Evolutionary conservation across 164 flowering plant genomes (phyloP).

Genomic region (Nelumbo lutea): DNA sequence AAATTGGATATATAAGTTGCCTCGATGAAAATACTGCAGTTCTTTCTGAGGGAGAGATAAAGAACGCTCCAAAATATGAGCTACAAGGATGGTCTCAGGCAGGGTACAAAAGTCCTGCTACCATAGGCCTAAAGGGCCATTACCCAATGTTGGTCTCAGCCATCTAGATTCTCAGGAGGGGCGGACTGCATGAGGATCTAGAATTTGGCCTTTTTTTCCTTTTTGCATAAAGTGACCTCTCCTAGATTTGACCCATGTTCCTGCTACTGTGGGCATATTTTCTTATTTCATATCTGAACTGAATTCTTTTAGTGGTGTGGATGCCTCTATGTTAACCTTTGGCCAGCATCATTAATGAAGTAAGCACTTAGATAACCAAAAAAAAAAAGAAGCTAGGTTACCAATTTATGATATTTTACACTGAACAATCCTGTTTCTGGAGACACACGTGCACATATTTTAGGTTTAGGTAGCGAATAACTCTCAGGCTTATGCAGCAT

Average conservation of each 20-base stretch:
- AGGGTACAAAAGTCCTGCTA: background rate
- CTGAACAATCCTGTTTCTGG: background rate
- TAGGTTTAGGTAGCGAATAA: background rate
- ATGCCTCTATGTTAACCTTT: background rate
- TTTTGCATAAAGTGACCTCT: too few relatives aligned
- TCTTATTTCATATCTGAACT: background rate
- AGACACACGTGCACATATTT: background rate
- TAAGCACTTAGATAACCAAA: background rate
- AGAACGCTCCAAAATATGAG: background rate
- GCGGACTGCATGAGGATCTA: too few relatives aligned
- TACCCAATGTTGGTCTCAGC: too few relatives aligned
- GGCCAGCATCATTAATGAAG: background rate
- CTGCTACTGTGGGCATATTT: background rate
- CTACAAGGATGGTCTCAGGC: background rate
- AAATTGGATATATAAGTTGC: background rate
- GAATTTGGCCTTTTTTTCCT: too few relatives aligned
- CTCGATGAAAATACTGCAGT: background rate
- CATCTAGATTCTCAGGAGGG: too few relatives aligned
- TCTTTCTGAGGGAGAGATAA: background rate
- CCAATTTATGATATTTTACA: background rate
- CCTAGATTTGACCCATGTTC: too few relatives aligned
- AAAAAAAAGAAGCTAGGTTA: background rate
- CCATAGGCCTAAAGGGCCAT: background rate
- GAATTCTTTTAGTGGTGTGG: background rate
- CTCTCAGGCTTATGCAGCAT: background rate